These are phyloP conservation scores for Naematelia encephala DNA, from an alignment of 768 basidiomycete genomes.

Conservation along the genomic window DNA sequence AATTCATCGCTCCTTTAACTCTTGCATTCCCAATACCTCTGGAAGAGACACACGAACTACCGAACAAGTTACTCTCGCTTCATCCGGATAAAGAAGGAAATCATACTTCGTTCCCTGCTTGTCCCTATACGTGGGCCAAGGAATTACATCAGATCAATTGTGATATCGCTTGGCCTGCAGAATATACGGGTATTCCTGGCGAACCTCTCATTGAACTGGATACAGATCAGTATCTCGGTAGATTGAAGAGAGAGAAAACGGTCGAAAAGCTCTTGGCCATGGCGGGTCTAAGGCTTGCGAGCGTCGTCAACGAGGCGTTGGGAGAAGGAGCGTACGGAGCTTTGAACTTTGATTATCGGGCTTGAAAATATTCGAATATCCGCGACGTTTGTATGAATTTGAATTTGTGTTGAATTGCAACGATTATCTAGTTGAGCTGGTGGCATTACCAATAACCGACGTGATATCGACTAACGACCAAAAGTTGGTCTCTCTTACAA, in stretches of 20 bases:
- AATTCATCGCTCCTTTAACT: constrained; percentile 6
- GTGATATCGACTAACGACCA: no score
- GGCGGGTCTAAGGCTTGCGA: constrained; percentile 79
- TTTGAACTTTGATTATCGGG: constrained; percentile 25
- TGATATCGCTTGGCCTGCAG: constrained; percentile 72
- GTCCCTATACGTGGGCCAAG: constrained; percentile 75
- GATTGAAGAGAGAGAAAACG: constrained; percentile 64
- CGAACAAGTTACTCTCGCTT: neutral
- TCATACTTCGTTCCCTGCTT: constrained; percentile 53
- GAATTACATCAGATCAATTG: constrained; percentile 76
- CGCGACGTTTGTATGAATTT: neutral
- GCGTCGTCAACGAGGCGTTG: constrained; percentile 73
- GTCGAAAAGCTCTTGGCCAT: constrained; percentile 79
- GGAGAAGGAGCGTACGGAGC: constrained; percentile 19
- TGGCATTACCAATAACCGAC: no score
- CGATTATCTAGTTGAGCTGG: no score
- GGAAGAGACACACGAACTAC: constrained; percentile 10
- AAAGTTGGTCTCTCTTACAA: no score
- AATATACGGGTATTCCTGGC: constrained; percentile 57
- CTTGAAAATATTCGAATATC: constrained; percentile 1
- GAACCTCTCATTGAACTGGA: constrained; percentile 67
- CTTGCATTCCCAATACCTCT: constrained; percentile 16
- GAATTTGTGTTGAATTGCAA: neutral
- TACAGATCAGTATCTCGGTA: constrained; percentile 72
- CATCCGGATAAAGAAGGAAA: neutral